Percentiles rank a stretch among this genome's conserved stretches.
Evolutionary conservation across 164 flowering plant species (phyloP).

Genomic region (Stephania yunnanensis): DNA sequence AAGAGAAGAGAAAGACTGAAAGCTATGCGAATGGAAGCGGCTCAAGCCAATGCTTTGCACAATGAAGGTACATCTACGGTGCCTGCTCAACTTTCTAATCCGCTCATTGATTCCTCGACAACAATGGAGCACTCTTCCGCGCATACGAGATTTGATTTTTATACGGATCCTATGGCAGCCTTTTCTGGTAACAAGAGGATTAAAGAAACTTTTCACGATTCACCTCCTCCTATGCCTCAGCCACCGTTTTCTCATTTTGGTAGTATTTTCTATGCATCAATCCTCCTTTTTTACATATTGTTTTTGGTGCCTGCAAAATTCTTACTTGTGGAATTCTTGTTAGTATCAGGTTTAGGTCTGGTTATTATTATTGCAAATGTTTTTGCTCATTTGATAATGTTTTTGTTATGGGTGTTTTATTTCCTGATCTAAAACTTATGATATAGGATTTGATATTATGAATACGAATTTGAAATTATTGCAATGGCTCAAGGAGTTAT

Average conservation of each 20-base stretch:
- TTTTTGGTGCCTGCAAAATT: not conserved
- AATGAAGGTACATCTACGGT: slow-evolving; percentile 8
- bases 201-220: slow-evolving; percentile 14
- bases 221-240: slow-evolving; percentile 20
- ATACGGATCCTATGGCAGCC: slow-evolving; percentile 77
- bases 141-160: slow-evolving; percentile 61
- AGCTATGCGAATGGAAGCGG: slow-evolving; percentile 71
- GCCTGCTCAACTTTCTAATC: slow-evolving; percentile 42
- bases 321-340: not conserved
- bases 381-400: not conserved
- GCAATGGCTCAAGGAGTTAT: not conserved
- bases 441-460: too few species aligned
- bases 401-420: not conserved
- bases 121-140: slow-evolving; percentile 15
- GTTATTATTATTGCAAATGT: too few species aligned
- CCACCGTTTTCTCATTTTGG: slow-evolving; percentile 20
- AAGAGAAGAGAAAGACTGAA: slow-evolving; percentile 69
- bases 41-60: slow-evolving; percentile 24
- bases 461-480: not conserved
- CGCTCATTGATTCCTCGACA: slow-evolving; percentile 39
- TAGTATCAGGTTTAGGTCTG: not conserved
- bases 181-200: slow-evolving; percentile 43
- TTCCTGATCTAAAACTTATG: not conserved
- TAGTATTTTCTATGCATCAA: not conserved
- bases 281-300: not conserved